Conservation (phyloP, 2,329 filamentous ascomycete species). For the Xylariaceae sp. region DNA sequence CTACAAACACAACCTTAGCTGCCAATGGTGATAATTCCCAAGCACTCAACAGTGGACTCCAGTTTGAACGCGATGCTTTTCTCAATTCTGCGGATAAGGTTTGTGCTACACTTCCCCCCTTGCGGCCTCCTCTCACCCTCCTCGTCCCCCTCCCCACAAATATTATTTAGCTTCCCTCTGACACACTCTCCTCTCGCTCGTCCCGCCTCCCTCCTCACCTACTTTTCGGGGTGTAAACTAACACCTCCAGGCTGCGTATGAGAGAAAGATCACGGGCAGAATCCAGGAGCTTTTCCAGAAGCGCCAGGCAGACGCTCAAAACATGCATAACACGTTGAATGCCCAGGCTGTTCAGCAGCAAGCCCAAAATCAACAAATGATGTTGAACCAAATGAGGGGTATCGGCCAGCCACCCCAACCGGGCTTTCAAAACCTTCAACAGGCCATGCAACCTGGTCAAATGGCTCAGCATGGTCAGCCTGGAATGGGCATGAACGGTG, state of each 20-base stretch:
- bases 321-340: conserved; percentile 48
- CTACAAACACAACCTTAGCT: conserved; percentile 48
- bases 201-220: too few relatives aligned
- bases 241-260: conserved; percentile 44
- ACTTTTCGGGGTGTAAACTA: too few relatives aligned
- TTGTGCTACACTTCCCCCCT: too few relatives aligned
- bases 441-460: conserved; percentile 53
- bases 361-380: conserved; percentile 40
- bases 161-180: too few relatives aligned
- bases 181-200: too few relatives aligned
- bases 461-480: conserved; percentile 46
- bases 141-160: too few relatives aligned
- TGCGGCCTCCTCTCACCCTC: too few relatives aligned
- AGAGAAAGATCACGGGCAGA: conserved; percentile 44
- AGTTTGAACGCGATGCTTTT: conserved; percentile 47
- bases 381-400: conserved; percentile 53
- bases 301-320: conserved; percentile 48
- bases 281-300: conserved; percentile 47
- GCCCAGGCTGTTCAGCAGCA: conserved; percentile 38
- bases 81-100: conserved; percentile 47
- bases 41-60: conserved; percentile 40
- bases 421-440: conserved; percentile 55
- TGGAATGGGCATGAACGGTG: conserved; percentile 40
- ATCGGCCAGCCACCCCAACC: conserved; percentile 49
- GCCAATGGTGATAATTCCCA: conserved; percentile 40